These are phyloP conservation scores for apple (Malus domestica) DNA, from an alignment of 306 rosid genomes.

Conservation along the genomic window DNA sequence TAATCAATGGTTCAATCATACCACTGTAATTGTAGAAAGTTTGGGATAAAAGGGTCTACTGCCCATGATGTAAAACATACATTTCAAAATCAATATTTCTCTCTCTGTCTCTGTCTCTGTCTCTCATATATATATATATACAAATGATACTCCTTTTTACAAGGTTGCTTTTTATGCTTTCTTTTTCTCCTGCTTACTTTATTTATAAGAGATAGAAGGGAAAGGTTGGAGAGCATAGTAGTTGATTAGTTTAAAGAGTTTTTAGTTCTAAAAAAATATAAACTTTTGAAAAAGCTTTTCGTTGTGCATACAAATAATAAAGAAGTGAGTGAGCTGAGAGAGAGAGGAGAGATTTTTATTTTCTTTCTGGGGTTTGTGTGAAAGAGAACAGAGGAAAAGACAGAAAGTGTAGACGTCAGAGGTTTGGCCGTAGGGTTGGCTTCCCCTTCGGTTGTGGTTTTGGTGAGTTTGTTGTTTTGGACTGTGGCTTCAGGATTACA, in stretches of 20 bases:
- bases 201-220: constrained; percentile 26
- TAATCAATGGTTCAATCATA: constrained; percentile 70
- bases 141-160: constrained; percentile 55
- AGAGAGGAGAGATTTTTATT: neutral
- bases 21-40: constrained; percentile 50
- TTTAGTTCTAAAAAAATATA: constrained; percentile 21
- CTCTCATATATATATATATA: neutral
- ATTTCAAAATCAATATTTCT: constrained; percentile 3
- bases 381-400: constrained; percentile 72
- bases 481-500: constrained; percentile 31
- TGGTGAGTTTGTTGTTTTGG: constrained; percentile 33
- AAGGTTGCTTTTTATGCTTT: constrained; percentile 23
- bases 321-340: constrained; percentile 2
- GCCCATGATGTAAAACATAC: constrained; percentile 31
- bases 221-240: constrained; percentile 21
- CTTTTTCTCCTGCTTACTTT: constrained; percentile 34
- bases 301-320: constrained; percentile 7
- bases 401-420: constrained; percentile 89
- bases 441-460: constrained; percentile 43
- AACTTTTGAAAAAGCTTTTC: constrained; percentile 24
- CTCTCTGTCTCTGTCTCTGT: neutral
- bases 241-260: constrained; percentile 33
- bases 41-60: constrained; percentile 29
- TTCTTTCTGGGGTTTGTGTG: constrained; percentile 21
- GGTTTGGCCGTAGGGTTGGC: constrained; percentile 70